phyloP scores from a whole-genome alignment of 2,329 filamentous ascomycete species.

The Leptodontidium sp. region DNA sequence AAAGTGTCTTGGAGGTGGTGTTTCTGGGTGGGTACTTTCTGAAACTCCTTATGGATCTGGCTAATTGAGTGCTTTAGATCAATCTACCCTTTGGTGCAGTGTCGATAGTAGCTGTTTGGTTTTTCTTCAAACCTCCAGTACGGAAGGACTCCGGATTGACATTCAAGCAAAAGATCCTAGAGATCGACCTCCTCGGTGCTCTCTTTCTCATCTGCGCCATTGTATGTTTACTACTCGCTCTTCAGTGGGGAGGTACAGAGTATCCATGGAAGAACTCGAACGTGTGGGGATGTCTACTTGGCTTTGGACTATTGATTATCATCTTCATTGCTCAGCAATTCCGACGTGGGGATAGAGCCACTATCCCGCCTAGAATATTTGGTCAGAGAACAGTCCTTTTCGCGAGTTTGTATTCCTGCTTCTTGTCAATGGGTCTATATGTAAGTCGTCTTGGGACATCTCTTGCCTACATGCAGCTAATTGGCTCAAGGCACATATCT shows the following conservation, averaged over 20 bases:
- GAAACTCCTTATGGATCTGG: slow-evolving; percentile 30
- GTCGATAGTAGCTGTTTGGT: slow-evolving; percentile 49
- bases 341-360: slow-evolving; percentile 56
- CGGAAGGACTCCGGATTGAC: slow-evolving; percentile 44
- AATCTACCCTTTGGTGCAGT: slow-evolving; percentile 54
- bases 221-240: slow-evolving; percentile 55
- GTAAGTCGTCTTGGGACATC: slow-evolving; percentile 31
- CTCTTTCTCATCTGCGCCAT: slow-evolving; percentile 55
- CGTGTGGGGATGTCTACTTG: slow-evolving; percentile 55
- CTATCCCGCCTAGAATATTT: slow-evolving; percentile 58
- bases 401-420: slow-evolving; percentile 47
- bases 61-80: slow-evolving; percentile 43
- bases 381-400: slow-evolving; percentile 49
- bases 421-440: slow-evolving; percentile 47
- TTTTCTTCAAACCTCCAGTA: slow-evolving; percentile 55
- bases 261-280: slow-evolving; percentile 54
- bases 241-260: slow-evolving; percentile 57
- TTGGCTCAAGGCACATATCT: slow-evolving; percentile 59
- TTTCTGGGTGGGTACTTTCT: slow-evolving; percentile 51
- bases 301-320: slow-evolving; percentile 47
- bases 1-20: slow-evolving; percentile 52
- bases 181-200: slow-evolving; percentile 58
- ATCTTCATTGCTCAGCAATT: slow-evolving; percentile 52
- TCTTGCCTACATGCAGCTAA: slow-evolving; percentile 48
- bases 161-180: slow-evolving; percentile 50